Percentiles rank a stretch among this genome's conserved stretches.
Conservation (phyloP, 2,329 filamentous ascomycete genomes). For the Emericellopsis cladophorae region DNA sequence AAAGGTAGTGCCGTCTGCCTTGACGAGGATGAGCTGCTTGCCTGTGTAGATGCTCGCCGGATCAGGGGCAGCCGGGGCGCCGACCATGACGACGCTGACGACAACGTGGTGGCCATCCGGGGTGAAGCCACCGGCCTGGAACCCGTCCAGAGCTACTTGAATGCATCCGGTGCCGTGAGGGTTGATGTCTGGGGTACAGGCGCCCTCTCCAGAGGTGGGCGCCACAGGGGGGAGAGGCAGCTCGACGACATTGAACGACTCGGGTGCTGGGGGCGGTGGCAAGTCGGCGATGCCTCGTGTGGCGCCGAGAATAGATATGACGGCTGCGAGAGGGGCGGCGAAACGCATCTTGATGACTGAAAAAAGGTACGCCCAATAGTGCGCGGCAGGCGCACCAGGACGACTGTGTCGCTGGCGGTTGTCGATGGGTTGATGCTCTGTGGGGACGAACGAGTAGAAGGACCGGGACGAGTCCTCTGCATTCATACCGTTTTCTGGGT, state of each 20-base stretch:
- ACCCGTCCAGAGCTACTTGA: conserved; percentile 1
- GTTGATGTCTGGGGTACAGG: conserved; percentile 20
- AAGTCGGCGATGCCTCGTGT: neutral
- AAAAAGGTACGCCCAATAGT: too few relatives aligned
- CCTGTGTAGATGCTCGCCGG: conserved; percentile 26
- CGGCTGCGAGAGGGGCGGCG: too few relatives aligned
- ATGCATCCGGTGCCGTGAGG: conserved; percentile 24
- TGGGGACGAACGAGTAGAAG: too few relatives aligned
- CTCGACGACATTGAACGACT: conserved; percentile 19
- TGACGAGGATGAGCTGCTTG: conserved; percentile 27
- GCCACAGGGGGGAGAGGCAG: conserved; percentile 23
- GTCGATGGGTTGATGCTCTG: too few relatives aligned
- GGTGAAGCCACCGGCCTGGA: conserved; percentile 14
- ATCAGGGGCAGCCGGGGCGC: conserved; percentile 24
- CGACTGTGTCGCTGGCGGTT: too few relatives aligned
- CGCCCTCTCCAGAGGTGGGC: conserved; percentile 9
- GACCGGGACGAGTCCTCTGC: too few relatives aligned
- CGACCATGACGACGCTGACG: conserved; percentile 23
- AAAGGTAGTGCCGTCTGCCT: conserved; percentile 25
- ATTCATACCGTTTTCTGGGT: too few relatives aligned
- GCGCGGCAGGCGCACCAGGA: too few relatives aligned
- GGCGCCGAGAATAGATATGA: too few relatives aligned
- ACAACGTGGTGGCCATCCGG: conserved; percentile 29
- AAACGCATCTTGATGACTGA: too few relatives aligned
- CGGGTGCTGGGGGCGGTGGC: conserved; percentile 11